These are phyloP conservation scores for Aspergillus sp. DNA, from an alignment of 2,329 filamentous ascomycete species.

Conservation along the genomic window DNA sequence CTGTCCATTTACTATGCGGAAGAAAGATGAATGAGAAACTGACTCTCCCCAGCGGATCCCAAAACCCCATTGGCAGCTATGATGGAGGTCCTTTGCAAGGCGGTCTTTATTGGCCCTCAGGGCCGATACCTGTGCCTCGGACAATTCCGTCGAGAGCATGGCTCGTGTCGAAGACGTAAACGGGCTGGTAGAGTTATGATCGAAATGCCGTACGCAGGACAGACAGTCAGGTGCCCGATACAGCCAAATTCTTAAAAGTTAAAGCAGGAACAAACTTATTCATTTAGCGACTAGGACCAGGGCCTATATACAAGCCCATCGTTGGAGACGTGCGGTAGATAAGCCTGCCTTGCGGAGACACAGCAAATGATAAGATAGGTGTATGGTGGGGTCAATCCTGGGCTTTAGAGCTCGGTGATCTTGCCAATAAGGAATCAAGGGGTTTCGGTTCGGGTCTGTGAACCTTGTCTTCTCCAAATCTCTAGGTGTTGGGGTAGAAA, in stretches of 20 bases:
- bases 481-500: constrained; percentile 6
- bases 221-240: constrained; percentile 3
- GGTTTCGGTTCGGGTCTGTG: not conserved
- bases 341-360: constrained; percentile 2
- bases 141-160: constrained; percentile 46
- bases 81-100: constrained; percentile 63
- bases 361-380: constrained; percentile 16
- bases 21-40: constrained; percentile 29
- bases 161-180: constrained; percentile 16
- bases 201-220: not conserved
- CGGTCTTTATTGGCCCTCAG: constrained; percentile 60
- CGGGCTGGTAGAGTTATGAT: constrained; percentile 8
- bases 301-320: not conserved
- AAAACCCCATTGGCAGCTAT: constrained; percentile 66
- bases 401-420: constrained; percentile 12
- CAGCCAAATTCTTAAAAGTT: not conserved
- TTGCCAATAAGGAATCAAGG: constrained; percentile 12
- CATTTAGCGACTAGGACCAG: not conserved
- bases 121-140: constrained; percentile 50
- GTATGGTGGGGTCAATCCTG: constrained; percentile 7
- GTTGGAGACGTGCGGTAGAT: not conserved
- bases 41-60: constrained; percentile 68
- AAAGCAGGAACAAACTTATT: constrained; percentile 5
- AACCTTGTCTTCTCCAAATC: constrained; percentile 6
- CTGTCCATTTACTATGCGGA: not conserved